phyloP scores from a whole-genome alignment of 306 rosid species.

The Castanea mollissima region DNA sequence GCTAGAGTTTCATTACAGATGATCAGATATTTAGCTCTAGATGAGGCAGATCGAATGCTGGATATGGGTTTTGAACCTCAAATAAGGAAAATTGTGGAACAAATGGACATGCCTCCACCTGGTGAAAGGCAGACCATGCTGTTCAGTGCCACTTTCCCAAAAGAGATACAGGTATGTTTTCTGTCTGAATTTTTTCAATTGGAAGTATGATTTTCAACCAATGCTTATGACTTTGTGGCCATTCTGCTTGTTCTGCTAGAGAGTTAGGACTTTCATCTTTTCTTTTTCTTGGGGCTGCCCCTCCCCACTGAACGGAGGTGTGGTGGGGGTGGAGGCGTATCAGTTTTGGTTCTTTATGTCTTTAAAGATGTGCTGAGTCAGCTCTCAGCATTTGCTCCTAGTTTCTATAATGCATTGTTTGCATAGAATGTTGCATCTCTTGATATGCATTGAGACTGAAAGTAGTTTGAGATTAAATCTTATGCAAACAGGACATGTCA shows the following conservation, averaged over 20 bases:
- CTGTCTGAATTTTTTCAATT: background rate
- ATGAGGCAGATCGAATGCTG: slow-evolving; percentile 79
- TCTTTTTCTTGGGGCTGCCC: no score
- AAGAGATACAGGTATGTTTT: slow-evolving; percentile 73
- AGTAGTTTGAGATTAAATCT: background rate
- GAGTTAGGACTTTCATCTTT: no score
- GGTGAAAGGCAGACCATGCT: slow-evolving; percentile 82
- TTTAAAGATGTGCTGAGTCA: background rate
- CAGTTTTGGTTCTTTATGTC: background rate
- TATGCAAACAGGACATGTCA: background rate
- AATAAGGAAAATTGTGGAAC: slow-evolving; percentile 72
- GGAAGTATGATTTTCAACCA: background rate
- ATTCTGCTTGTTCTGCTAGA: background rate
- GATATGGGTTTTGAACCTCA: slow-evolving; percentile 88
- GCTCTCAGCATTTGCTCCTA: background rate
- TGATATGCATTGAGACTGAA: background rate
- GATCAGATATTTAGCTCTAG: slow-evolving; percentile 74
- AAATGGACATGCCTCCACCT: slow-evolving; percentile 89
- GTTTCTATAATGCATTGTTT: background rate
- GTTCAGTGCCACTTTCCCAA: slow-evolving; percentile 90
- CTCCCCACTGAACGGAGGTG: background rate
- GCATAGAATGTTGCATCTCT: background rate
- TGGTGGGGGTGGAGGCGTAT: background rate
- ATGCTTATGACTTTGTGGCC: background rate
- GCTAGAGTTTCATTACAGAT: slow-evolving; percentile 77